Evolutionary conservation across 129 eudicot species (phyloP), one percentile per base, ranked within the genome.

Genomic region (Lactuca sativa): DNA sequence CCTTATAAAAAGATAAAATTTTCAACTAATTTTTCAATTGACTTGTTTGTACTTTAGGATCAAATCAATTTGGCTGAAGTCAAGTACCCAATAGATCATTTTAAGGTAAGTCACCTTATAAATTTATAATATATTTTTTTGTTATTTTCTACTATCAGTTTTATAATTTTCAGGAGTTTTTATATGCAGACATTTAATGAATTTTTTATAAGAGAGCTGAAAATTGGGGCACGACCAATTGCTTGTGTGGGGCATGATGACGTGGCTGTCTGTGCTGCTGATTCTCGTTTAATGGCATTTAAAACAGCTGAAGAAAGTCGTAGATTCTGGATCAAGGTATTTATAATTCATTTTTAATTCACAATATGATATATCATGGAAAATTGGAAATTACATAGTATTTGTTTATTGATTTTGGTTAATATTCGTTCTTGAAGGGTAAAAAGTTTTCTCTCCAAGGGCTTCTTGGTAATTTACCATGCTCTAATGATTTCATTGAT

Each of bases 251-350:
- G 85, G 66, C 70, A 83, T 79, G 95, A 92, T 80, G 88, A 92
- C 69, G 80, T 92, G 83, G 95, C 98, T 44, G 88, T 92, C 47
- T 89, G 95, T 71, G 98, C 95, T 62, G 98, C 98, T 63, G 98
- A 92, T 82, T 76, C 90, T 77, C 95, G 98, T 72, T 73, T 92
- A 84, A 92, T 83, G 85, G 90, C 98, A 38, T 92, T 84, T 71
- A 69, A 56, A 71, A 83, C 81, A 43, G 96, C 81, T 73, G 82
- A 86, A 66, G 90, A 89, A 64, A 74, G 92, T 72, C 67, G 53
- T 73, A 86, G 98, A 75, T 89, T 89, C 70, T 92, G 98, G 98
- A 89, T 89, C 41, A 92, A 92, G 95, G 98, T 92, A 84, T 17
- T 34, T 16, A 10, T 32, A 21, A 0, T 15, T 31, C 15, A 16